These are phyloP conservation scores for Boletus rubropictus DNA, from an alignment of 768 basidiomycete genomes.

Conservation along the genomic window DNA sequence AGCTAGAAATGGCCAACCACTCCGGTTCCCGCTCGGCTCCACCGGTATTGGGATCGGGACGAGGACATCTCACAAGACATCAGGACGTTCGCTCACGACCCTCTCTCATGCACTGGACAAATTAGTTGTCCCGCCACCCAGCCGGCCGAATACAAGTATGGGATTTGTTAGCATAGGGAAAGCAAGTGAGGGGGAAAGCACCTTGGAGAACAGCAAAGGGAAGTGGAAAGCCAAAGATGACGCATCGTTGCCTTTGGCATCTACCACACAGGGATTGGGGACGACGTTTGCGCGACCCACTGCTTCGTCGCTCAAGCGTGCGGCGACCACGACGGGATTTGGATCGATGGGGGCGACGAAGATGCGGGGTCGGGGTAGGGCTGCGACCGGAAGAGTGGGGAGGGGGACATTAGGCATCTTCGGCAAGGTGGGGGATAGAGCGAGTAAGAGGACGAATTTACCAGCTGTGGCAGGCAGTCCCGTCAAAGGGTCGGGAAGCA, in stretches of 20 bases:
- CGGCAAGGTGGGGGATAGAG: slow-evolving; percentile 24
- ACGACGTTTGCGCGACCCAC: slow-evolving; percentile 26
- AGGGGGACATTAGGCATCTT: slow-evolving; percentile 19
- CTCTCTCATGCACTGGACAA: slow-evolving; percentile 66
- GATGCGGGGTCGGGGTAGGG: slow-evolving; percentile 5
- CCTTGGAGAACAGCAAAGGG: slow-evolving; percentile 6
- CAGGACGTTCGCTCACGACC: slow-evolving; percentile 48
- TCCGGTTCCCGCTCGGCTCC: slow-evolving; percentile 4
- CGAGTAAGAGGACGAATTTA: slow-evolving; percentile 40
- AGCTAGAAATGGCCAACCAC: slow-evolving; percentile 1
- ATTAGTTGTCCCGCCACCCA: slow-evolving; percentile 59
- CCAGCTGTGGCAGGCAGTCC: slow-evolving; percentile 44
- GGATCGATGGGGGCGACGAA: slow-evolving; percentile 2
- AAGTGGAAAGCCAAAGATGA: slow-evolving; percentile 25
- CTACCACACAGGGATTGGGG: background rate
- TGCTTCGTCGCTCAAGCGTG: slow-evolving; percentile 28
- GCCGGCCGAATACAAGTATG: slow-evolving; percentile 62
- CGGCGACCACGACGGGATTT: slow-evolving; percentile 13
- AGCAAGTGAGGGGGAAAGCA: background rate
- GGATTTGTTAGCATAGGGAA: slow-evolving; percentile 46
- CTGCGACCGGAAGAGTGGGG: background rate
- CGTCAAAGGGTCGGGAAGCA: slow-evolving; percentile 33
- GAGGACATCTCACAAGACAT: slow-evolving; percentile 1
- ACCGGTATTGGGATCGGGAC: background rate
- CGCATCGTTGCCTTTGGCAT: slow-evolving; percentile 6